Evolutionary conservation across 2,329 filamentous ascomycete genomes (phyloP).

Genomic region (Verticillium albo-atrum): DNA sequence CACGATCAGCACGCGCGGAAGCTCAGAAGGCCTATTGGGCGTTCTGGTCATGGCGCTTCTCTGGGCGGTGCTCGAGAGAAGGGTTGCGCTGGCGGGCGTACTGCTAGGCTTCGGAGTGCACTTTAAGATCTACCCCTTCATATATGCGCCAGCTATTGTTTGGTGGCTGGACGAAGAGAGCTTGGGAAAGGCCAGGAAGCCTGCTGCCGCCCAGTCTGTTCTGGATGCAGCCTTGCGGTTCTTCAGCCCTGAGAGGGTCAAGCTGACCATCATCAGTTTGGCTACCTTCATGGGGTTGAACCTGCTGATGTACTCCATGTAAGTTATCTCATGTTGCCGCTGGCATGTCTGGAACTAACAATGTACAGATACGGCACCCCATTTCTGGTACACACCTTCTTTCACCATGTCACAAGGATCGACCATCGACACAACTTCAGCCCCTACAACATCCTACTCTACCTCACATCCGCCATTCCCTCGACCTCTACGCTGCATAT

Average conservation of each 20-base stretch:
- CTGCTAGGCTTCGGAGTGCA: conserved; percentile 83
- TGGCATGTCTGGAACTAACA: background rate
- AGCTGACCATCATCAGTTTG: conserved; percentile 61
- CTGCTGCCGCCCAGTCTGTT: background rate
- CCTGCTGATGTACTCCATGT: conserved; percentile 70
- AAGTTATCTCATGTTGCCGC: conserved; percentile 26
- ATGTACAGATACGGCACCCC: conserved; percentile 65
- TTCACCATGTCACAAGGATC: conserved; percentile 88
- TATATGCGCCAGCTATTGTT: conserved; percentile 78
- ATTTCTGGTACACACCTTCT: conserved; percentile 85
- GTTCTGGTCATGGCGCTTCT: conserved; percentile 78
- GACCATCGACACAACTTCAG: conserved; percentile 99
- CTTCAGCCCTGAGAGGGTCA: conserved; percentile 49
- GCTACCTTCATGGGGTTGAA: conserved; percentile 72
- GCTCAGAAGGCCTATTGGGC: conserved; percentile 84
- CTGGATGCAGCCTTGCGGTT: conserved; percentile 28
- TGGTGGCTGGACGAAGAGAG: conserved; percentile 70
- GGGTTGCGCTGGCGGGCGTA: conserved; percentile 62
- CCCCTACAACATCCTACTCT: conserved; percentile 87
- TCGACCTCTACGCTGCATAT: conserved; percentile 40
- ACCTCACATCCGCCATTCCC: conserved; percentile 68
- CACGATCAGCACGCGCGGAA: conserved; percentile 90
- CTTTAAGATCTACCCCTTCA: conserved; percentile 98
- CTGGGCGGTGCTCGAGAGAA: conserved; percentile 69
- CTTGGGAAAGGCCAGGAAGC: conserved; percentile 20